Evolutionary conservation across 192 early-diverging fungal genomes (phyloP).

Genomic region (Chytriomyces sp.): DNA sequence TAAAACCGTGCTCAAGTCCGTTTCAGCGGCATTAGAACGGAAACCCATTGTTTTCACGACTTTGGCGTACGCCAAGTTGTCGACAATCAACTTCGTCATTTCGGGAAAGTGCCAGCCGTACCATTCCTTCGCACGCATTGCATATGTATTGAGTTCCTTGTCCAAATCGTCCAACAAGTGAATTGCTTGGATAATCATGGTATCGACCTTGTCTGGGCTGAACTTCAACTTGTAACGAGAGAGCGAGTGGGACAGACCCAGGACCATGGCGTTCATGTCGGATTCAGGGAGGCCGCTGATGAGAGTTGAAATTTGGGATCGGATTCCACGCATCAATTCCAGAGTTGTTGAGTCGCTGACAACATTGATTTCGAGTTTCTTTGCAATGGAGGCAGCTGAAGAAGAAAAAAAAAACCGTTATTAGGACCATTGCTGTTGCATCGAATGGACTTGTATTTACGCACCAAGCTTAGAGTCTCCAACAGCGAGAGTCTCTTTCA

Average conservation of each 20-base stretch:
- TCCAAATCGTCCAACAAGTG: conserved; percentile 95
- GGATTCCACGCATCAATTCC: conserved; percentile 96
- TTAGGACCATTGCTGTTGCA: too few relatives aligned
- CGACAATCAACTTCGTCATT: conserved; percentile 93
- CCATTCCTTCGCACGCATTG: conserved; percentile 99
- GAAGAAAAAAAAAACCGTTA: too few relatives aligned
- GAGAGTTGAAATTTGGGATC: conserved; percentile 87
- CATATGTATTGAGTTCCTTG: conserved; percentile 98
- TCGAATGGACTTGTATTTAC: not conserved
- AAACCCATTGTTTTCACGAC: conserved; percentile 89
- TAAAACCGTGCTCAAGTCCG: conserved; percentile 83
- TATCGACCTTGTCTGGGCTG: conserved; percentile 99
- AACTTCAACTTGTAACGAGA: conserved; percentile 99
- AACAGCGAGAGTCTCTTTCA: conserved; percentile 90
- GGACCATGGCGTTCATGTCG: conserved; percentile 94
- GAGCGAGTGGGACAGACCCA: conserved; percentile 98
- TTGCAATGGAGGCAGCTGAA: conserved; percentile 66
- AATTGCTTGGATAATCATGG: conserved; percentile 99
- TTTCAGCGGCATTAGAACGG: conserved; percentile 78
- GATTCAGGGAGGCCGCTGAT: conserved; percentile 83
- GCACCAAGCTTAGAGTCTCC: conserved; percentile 93
- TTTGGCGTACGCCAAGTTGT: conserved; percentile 94
- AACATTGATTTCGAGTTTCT: conserved; percentile 86
- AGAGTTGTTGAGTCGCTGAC: conserved; percentile 80
- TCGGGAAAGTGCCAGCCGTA: conserved; percentile 99